Evolutionary conservation across 345 rosid species (phyloP).

Genomic region (Kernera saxatilis): DNA sequence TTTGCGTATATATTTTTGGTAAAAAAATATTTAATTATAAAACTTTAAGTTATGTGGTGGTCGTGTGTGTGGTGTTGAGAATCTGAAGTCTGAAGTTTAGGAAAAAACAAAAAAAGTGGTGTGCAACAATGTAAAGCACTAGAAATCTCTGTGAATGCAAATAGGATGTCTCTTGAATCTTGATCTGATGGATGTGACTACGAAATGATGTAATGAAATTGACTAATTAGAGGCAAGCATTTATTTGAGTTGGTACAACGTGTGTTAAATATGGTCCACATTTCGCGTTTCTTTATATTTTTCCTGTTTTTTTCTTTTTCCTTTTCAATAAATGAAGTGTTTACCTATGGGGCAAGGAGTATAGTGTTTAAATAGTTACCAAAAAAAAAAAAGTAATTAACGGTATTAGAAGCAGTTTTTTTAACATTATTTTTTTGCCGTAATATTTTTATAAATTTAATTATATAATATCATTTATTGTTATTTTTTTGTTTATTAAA

Average conservation of each 20-base stretch:
- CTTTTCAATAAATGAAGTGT: too few relatives aligned
- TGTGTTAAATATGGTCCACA: constrained; percentile 28
- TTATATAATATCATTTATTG: too few relatives aligned
- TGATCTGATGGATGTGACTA: constrained; percentile 29
- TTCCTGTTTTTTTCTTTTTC: background rate
- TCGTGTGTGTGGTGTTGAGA: constrained; percentile 6
- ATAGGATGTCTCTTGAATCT: constrained; percentile 11
- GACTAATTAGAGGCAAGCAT: constrained; percentile 20
- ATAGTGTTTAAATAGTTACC: too few relatives aligned
- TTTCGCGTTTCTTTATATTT: background rate
- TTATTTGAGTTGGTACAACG: constrained; percentile 25
- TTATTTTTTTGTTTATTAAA: too few relatives aligned
- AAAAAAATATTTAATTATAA: background rate
- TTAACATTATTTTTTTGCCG: too few relatives aligned
- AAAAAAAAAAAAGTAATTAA: too few relatives aligned
- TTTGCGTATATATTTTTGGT: background rate
- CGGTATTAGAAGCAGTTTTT: too few relatives aligned
- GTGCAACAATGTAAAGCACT: constrained; percentile 14
- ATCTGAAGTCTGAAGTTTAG: background rate
- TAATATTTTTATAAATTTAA: too few relatives aligned
- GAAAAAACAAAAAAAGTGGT: constrained; percentile 2
- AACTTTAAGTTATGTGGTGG: background rate
- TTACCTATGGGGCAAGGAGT: too few relatives aligned
- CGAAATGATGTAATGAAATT: constrained; percentile 9
- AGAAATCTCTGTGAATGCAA: constrained; percentile 13